These are phyloP conservation scores for Sugiyamaella valdiviana DNA, from an alignment of 805 yeast species.

Conservation along the genomic window DNA sequence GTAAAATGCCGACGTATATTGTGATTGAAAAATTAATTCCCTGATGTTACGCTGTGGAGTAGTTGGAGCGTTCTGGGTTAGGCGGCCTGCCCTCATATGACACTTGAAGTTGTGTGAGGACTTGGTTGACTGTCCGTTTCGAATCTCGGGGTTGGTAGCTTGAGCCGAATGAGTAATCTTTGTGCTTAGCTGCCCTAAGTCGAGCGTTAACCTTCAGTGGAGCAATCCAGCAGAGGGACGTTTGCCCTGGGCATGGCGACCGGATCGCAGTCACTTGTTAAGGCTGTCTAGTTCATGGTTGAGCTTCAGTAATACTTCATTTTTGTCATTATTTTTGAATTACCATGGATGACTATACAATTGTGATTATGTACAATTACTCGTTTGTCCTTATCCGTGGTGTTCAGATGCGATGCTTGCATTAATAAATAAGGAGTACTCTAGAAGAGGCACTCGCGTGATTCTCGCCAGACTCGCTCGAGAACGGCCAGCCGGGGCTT, in stretches of 20 bases:
- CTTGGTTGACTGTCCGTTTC: conserved; percentile 26
- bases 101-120: too few relatives aligned
- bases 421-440: background rate
- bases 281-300: conserved; percentile 2
- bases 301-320: conserved; percentile 12
- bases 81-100: background rate
- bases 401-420: background rate
- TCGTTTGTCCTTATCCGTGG: background rate
- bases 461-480: conserved; percentile 19
- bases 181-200: conserved; percentile 20
- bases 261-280: conserved; percentile 21
- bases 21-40: too few relatives aligned
- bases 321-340: conserved; percentile 7
- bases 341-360: background rate
- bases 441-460: conserved; percentile 8
- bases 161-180: conserved; percentile 25
- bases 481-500: conserved; percentile 18
- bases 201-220: conserved; percentile 25
- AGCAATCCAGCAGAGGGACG: conserved; percentile 29
- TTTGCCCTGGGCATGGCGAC: conserved; percentile 27
- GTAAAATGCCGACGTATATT: too few relatives aligned
- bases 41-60: background rate
- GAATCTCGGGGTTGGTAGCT: conserved; percentile 25
- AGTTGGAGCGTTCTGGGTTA: background rate
- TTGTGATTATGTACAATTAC: background rate